Base-by-base conservation (phyloP, 2,329 filamentous ascomycete genomes). In the Aureobasidium uvarum region DNA sequence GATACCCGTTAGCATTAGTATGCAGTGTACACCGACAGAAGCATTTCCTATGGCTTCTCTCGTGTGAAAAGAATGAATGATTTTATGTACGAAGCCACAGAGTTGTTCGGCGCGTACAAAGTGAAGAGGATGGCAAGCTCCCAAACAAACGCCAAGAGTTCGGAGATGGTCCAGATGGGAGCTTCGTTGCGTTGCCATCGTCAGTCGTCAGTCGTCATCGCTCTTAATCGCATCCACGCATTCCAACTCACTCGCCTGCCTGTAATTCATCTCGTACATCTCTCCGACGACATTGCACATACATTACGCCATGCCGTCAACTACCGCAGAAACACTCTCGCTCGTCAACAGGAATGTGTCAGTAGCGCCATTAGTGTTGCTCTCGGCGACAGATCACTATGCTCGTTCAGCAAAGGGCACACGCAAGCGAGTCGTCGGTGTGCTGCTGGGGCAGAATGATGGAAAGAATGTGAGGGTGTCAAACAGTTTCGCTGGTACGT, bases 331-430 rank as follows among this genome's bases (percentile, higher is more conserved):
- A 83, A 96, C 94, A 71, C 88, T 97, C 78, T 96, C 91, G 72
- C 89, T 98, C 77, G 92, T 97, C 78, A 94, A 89, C 74, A 89
- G 92, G 79, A 96, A 89, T 80, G 95, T 99, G 79, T 96, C 94
- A 71, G 94, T 99, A 79, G 95, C 95, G 74, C 95, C 95, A 72
- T 88, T 99, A 77, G 95, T 99, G 74, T 91, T 99, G 72, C 91
- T 99, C 75, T 98, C 94, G 70, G 93, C 89, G 72, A 95, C 96
- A 85, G 95, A 99, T 83, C 95, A 99, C 81, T 99, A 96, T 82
- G 96, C 96, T 77, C 90, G 95, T 70, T 91, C 91, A 71, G 90
- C 90, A 72, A 96, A 95, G 79, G 93, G 91, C 76, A 92, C 91
- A 72, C 89, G 89, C 77, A 87, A 87, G 82, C 87, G 95, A 75